Evolutionary conservation across 805 yeast genomes (phyloP).

Genomic region (Starmerella floricola): DNA sequence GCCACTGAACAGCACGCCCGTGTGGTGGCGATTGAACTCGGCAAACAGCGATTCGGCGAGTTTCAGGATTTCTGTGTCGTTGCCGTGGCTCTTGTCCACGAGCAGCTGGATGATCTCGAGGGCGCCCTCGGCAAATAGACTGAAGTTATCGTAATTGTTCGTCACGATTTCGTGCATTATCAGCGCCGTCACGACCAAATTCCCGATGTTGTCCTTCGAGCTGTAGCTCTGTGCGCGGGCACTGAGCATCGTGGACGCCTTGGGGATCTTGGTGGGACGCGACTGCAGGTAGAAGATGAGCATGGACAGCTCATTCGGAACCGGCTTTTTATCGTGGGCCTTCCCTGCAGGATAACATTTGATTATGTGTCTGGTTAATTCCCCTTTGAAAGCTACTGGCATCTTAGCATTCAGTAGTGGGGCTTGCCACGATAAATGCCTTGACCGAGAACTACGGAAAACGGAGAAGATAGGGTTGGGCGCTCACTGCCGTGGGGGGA

Average conservation of each 20-base stretch:
- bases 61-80: constrained; percentile 38
- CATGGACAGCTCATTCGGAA: constrained; percentile 81
- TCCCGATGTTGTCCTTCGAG: constrained; percentile 55
- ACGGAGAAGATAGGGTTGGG: neutral
- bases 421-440: neutral
- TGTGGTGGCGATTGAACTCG: constrained; percentile 40
- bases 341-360: constrained; percentile 92
- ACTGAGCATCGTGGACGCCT: constrained; percentile 60
- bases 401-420: neutral
- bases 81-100: constrained; percentile 38
- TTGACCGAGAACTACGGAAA: neutral
- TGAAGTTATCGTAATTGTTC: constrained; percentile 71
- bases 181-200: constrained; percentile 67
- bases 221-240: constrained; percentile 52
- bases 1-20: constrained; percentile 52
- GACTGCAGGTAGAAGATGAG: constrained; percentile 82
- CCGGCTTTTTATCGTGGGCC: constrained; percentile 76
- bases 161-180: constrained; percentile 58
- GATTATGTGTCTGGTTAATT: constrained; percentile 51
- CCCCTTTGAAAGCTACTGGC: constrained; percentile 10
- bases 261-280: constrained; percentile 75
- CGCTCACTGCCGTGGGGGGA: too few relatives aligned
- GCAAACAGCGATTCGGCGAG: constrained; percentile 24
- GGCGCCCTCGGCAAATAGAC: constrained; percentile 63
- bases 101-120: constrained; percentile 46